phyloP scores from a whole-genome alignment of 2,329 filamentous ascomycete species.

The Aspergillus viridinutans region DNA sequence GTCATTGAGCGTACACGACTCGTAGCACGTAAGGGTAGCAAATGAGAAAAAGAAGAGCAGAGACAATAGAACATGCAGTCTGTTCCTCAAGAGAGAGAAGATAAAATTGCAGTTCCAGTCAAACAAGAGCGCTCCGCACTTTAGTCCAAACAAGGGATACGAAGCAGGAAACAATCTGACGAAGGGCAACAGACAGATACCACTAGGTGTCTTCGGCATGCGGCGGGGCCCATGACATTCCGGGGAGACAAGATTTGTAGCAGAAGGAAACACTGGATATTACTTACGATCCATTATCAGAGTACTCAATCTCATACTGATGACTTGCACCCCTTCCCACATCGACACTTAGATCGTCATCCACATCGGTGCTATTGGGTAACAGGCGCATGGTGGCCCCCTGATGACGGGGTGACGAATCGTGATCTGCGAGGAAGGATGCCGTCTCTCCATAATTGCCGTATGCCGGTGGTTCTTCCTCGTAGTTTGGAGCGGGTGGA shows the following conservation, averaged over 20 bases:
- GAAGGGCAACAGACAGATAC: constrained; percentile 1
- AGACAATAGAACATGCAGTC: background rate
- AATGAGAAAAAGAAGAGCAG: background rate
- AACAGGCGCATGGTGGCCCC: constrained; percentile 44
- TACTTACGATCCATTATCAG: constrained; percentile 38
- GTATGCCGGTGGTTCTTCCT: constrained; percentile 44
- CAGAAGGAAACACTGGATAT: constrained; percentile 23
- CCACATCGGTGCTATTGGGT: constrained; percentile 36
- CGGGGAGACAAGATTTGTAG: constrained; percentile 5
- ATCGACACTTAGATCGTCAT: constrained; percentile 28
- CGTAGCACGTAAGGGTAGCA: background rate
- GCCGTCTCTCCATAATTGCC: constrained; percentile 26
- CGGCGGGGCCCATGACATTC: background rate
- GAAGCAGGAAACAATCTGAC: background rate
- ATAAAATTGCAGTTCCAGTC: background rate
- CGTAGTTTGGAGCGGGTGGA: constrained; percentile 32
- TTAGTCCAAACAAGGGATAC: constrained; percentile 3
- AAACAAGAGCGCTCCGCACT: background rate
- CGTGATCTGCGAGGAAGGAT: constrained; percentile 27
- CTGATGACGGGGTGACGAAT: constrained; percentile 29
- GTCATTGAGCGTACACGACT: background rate
- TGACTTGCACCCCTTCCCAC: constrained; percentile 23
- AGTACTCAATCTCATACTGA: constrained; percentile 23
- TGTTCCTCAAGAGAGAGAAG: background rate
- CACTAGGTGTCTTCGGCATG: constrained; percentile 11